phyloP scores from a whole-genome alignment of 139 green algal species.

The Chlorella vulgaris region DNA sequence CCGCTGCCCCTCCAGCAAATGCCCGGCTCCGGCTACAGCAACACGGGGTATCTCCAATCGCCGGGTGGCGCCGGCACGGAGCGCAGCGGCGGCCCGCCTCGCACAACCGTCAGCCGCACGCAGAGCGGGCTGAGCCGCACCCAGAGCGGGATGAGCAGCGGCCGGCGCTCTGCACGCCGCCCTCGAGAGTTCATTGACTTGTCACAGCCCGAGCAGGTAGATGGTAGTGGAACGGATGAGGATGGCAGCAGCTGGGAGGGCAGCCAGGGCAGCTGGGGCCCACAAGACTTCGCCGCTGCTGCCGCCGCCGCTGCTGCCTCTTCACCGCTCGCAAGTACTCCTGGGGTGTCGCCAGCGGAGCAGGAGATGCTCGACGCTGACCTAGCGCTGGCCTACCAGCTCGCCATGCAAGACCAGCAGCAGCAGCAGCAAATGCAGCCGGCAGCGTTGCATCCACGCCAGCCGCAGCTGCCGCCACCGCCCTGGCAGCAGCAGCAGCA shows the following conservation, averaged over 20 bases:
- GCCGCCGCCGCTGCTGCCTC: not conserved
- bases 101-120: not conserved
- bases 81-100: not conserved
- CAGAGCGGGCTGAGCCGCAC: constrained; percentile 1
- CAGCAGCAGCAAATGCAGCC: not conserved
- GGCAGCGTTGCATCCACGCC: not conserved
- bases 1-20: constrained; percentile 14
- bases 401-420: constrained; percentile 29
- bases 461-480: not conserved
- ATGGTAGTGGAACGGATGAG: not conserved
- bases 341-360: not conserved
- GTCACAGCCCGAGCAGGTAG: constrained; percentile 25
- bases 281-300: not conserved
- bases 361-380: constrained; percentile 25
- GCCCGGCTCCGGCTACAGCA: not conserved
- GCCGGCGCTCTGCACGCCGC: constrained; percentile 2
- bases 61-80: not conserved
- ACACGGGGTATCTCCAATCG: constrained; percentile 5
- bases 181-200: constrained; percentile 10
- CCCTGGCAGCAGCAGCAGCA: not conserved
- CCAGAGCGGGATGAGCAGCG: constrained; percentile 2
- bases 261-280: not conserved
- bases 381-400: constrained; percentile 32
- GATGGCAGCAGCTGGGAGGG: not conserved
- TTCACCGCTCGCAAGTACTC: not conserved